Conservation (phyloP, 2,329 filamentous ascomycete genomes). For the Aspergillus novoparasiticus region DNA sequence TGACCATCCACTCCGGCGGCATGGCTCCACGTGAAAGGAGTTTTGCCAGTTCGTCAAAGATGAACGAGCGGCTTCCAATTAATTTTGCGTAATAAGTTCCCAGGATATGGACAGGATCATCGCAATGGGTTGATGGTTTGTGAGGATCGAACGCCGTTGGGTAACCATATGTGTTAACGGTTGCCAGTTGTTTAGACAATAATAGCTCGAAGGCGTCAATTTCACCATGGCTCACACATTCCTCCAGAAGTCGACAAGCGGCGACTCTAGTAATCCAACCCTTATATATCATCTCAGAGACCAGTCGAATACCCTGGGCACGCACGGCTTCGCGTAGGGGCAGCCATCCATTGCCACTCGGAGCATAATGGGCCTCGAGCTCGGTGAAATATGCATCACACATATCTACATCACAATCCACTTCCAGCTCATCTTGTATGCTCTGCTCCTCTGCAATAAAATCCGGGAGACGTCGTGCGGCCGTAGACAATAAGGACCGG, state of each 20-base stretch:
- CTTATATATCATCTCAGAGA: conserved; percentile 40
- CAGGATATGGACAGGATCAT: conserved; percentile 35
- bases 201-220: conserved; percentile 41
- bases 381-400: conserved; percentile 46
- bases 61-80: conserved; percentile 28
- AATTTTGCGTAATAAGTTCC: conserved; percentile 30
- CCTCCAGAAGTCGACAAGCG: conserved; percentile 36
- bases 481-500: conserved; percentile 43
- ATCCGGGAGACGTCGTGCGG: conserved; percentile 37
- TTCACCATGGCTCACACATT: conserved; percentile 33
- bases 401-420: conserved; percentile 41
- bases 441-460: conserved; percentile 44
- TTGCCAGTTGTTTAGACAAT: conserved; percentile 35
- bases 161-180: conserved; percentile 30
- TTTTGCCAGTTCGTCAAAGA: conserved; percentile 38
- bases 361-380: conserved; percentile 42
- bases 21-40: conserved; percentile 36
- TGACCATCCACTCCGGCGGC: conserved; percentile 46
- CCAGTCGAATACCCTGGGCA: conserved; percentile 41
- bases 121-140: conserved; percentile 17
- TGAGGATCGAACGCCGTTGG: conserved; percentile 31
- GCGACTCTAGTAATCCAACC: conserved; percentile 38
- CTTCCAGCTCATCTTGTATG: conserved; percentile 34
- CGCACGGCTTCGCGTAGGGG: conserved; percentile 46
- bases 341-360: conserved; percentile 38